Evolutionary conservation across 768 basidiomycete genomes (phyloP).

Genomic region (Calocera viscosa): DNA sequence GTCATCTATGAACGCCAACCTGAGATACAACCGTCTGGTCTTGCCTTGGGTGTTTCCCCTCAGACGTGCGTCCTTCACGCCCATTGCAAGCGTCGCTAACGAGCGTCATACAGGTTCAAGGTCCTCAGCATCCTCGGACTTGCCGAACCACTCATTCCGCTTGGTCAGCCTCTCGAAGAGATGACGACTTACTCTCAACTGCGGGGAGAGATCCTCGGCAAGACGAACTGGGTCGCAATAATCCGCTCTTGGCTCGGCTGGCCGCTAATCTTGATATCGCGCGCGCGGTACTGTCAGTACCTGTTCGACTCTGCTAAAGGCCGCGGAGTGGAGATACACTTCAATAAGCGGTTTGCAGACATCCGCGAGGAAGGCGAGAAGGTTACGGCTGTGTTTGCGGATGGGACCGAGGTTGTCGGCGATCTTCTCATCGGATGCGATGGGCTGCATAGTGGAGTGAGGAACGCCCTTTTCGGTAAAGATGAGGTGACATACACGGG

Average conservation of each 20-base stretch:
- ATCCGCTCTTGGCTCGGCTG: background rate
- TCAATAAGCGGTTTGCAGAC: constrained; percentile 26
- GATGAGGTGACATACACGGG: constrained; percentile 30
- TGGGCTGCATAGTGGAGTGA: constrained; percentile 34
- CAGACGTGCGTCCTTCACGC: background rate
- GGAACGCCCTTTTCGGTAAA: constrained; percentile 30
- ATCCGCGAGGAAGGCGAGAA: constrained; percentile 25
- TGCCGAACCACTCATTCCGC: background rate
- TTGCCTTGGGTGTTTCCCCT: background rate
- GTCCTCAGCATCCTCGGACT: background rate
- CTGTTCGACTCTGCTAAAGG: constrained; percentile 26
- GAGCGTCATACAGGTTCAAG: background rate
- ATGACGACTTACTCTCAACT: background rate
- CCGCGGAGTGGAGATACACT: constrained; percentile 29
- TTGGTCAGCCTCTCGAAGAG: background rate
- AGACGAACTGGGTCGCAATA: background rate
- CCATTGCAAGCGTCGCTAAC: background rate
- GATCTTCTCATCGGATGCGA: constrained; percentile 36
- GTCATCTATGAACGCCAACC: constrained; percentile 27
- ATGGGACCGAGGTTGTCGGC: constrained; percentile 28
- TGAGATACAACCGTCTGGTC: background rate
- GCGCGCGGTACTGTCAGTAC: constrained; percentile 8
- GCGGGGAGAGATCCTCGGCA: background rate
- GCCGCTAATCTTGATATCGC: background rate
- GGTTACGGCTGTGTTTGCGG: constrained; percentile 29